phyloP scores from a whole-genome alignment of 2,329 filamentous ascomycete genomes.

The Didymellaceae sp. region DNA sequence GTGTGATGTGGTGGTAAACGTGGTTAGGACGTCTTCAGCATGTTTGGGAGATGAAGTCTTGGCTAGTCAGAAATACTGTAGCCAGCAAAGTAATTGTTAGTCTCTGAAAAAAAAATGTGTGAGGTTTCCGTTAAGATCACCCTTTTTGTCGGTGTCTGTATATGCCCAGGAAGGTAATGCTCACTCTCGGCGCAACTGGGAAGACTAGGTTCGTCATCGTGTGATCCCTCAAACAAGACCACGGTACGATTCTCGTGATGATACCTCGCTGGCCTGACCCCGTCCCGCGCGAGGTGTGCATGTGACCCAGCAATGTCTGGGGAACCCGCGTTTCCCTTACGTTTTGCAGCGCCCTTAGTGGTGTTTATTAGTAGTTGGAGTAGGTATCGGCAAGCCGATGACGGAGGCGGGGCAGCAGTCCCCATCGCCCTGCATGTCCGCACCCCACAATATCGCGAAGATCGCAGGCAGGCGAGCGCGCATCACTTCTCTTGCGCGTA shows the following conservation, averaged over 20 bases:
- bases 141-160: too few relatives aligned
- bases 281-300: constrained; percentile 4
- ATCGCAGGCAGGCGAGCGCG: too few relatives aligned
- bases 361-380: constrained; percentile 28
- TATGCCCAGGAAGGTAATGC: too few relatives aligned
- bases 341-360: constrained; percentile 31
- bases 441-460: too few relatives aligned
- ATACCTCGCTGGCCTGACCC: background rate
- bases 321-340: constrained; percentile 32
- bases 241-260: constrained; percentile 6
- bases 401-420: constrained; percentile 25
- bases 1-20: constrained; percentile 7
- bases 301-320: constrained; percentile 4
- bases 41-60: too few relatives aligned
- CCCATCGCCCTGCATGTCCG: constrained; percentile 3
- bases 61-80: too few relatives aligned
- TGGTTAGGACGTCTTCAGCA: background rate
- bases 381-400: constrained; percentile 27
- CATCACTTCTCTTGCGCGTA: too few relatives aligned
- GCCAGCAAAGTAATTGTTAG: too few relatives aligned
- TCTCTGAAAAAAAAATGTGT: too few relatives aligned
- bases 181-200: too few relatives aligned
- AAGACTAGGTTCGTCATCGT: too few relatives aligned
- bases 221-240: background rate
- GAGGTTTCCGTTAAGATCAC: too few relatives aligned